A percentile compares a stretch with the other conserved stretches of the same genome.
Conservation (phyloP, 208 protist genomes). For the Acanthamoeba sp. region DNA sequence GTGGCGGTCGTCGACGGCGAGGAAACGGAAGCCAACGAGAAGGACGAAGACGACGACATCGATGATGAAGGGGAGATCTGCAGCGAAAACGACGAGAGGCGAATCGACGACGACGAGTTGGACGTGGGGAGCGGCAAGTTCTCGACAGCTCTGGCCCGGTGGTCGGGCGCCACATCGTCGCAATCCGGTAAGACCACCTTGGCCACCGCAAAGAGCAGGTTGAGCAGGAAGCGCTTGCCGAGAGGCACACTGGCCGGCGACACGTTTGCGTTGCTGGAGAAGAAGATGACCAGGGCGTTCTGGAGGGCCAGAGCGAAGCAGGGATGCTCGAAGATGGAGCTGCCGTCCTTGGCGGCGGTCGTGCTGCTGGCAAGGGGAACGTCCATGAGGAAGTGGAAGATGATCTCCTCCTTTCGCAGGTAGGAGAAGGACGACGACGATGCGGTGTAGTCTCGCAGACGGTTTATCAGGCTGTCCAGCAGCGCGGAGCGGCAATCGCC, state of each 20-base stretch:
- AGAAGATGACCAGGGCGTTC: background rate
- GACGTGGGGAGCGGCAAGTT: slow-evolving; percentile 18
- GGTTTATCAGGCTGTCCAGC: background rate
- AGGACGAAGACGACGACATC: background rate
- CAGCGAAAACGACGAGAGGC: background rate
- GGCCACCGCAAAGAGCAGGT: background rate
- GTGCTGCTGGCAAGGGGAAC: background rate
- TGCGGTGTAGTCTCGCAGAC: background rate
- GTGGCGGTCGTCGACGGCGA: background rate
- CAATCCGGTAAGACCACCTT: background rate
- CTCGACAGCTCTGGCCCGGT: background rate
- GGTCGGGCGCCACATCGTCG: background rate
- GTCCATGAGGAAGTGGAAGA: background rate
- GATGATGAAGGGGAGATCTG: background rate
- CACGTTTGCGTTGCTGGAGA: background rate
- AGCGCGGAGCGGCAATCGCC: background rate
- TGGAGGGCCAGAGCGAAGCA: background rate
- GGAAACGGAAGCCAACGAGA: background rate
- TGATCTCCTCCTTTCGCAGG: background rate
- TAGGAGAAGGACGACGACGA: background rate
- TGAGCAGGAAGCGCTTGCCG: background rate
- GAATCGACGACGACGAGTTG: background rate
- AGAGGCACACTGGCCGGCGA: background rate
- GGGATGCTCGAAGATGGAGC: background rate
- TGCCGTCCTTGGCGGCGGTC: background rate